Evolutionary conservation across 106 monocot species (phyloP).

Genomic region (Xerophyta viscosa): DNA sequence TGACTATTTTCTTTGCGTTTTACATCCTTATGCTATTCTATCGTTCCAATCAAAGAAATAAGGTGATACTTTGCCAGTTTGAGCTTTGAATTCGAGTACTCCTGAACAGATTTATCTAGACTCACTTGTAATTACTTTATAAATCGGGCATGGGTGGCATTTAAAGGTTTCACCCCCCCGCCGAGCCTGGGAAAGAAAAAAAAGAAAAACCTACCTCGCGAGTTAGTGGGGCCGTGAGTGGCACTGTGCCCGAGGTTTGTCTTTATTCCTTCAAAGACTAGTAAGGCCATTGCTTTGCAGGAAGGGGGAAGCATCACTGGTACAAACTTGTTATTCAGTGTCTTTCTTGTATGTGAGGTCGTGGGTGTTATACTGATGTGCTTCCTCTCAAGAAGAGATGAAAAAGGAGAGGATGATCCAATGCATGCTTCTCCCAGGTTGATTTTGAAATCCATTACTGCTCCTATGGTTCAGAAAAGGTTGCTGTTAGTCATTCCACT

Average conservation of each 20-base stretch:
- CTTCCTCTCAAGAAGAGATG: slow-evolving; percentile 71
- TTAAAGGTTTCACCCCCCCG: too few relatives aligned
- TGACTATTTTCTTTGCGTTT: not conserved
- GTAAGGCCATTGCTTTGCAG: slow-evolving; percentile 22
- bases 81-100: too few relatives aligned
- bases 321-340: slow-evolving; percentile 57
- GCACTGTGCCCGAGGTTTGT: too few relatives aligned
- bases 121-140: too few relatives aligned
- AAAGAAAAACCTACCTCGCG: too few relatives aligned
- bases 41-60: too few relatives aligned
- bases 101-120: too few relatives aligned
- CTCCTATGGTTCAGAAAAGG: slow-evolving; percentile 55
- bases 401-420: slow-evolving; percentile 27
- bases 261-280: not conserved
- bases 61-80: too few relatives aligned
- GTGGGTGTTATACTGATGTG: slow-evolving; percentile 69
- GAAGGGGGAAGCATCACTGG: slow-evolving; percentile 48
- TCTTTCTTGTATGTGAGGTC: slow-evolving; percentile 69
- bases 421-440: slow-evolving; percentile 19
- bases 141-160: too few relatives aligned
- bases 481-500: slow-evolving; percentile 79
- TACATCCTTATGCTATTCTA: not conserved
- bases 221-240: too few relatives aligned
- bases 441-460: slow-evolving; percentile 43
- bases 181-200: too few relatives aligned